Conservation (phyloP, 805 yeast species). For the Pichia manshurica region DNA sequence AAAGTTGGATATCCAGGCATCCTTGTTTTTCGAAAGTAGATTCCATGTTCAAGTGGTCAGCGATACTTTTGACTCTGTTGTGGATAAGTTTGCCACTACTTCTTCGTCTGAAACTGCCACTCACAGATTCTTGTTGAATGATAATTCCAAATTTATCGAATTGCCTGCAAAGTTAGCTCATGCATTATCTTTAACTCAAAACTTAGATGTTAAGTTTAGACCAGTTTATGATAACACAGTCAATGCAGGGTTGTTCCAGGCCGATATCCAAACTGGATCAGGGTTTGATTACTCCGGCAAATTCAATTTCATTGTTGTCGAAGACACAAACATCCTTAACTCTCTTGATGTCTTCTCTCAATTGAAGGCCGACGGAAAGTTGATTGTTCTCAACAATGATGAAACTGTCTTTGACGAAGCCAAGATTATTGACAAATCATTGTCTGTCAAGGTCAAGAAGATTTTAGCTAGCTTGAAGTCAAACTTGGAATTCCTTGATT, state of each 20-base stretch:
- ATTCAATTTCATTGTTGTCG: constrained; percentile 63
- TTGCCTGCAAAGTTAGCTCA: constrained; percentile 64
- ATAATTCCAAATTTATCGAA: constrained; percentile 48
- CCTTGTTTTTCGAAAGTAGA: constrained; percentile 50
- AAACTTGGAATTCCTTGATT: constrained; percentile 54
- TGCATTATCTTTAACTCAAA: constrained; percentile 58
- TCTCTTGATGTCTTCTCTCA: constrained; percentile 59
- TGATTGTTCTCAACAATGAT: constrained; percentile 39
- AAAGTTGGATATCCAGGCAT: constrained; percentile 67
- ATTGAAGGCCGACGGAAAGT: constrained; percentile 48
- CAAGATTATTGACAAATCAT: constrained; percentile 43
- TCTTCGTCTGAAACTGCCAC: constrained; percentile 33
- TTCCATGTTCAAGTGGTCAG: constrained; percentile 43
- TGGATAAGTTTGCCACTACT: constrained; percentile 23
- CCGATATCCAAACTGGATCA: constrained; percentile 42
- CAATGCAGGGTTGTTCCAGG: constrained; percentile 70
- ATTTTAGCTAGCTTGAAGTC: constrained; percentile 47
- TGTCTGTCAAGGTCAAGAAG: constrained; percentile 50
- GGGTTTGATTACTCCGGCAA: constrained; percentile 37
- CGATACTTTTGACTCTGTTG: constrained; percentile 34
- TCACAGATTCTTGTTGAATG: constrained; percentile 63
- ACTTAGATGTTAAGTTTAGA: constrained; percentile 47
- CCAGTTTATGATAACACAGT: constrained; percentile 66
- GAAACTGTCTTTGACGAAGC: constrained; percentile 36
- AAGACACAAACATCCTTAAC: constrained; percentile 48